Evolutionary conservation across 2,329 filamentous ascomycete genomes (phyloP).

Genomic region (Chaetomium sp.): DNA sequence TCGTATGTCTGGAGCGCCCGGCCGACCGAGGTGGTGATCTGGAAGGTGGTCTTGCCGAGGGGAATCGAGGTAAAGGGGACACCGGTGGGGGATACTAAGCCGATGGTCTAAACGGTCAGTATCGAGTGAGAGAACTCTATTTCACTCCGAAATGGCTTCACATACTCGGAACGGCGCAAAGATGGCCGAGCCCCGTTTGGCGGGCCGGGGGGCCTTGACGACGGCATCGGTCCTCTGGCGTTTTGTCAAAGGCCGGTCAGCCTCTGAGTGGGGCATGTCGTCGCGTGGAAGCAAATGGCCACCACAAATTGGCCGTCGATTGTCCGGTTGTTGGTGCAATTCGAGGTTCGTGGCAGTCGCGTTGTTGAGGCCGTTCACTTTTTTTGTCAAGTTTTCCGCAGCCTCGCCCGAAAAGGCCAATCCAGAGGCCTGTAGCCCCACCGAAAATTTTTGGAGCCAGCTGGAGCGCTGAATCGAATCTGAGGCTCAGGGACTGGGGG

Average conservation of each 20-base stretch:
- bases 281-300: slow-evolving; percentile 9
- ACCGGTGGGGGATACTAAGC: slow-evolving; percentile 81
- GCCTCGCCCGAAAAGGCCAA: slow-evolving; percentile 13
- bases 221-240: slow-evolving; percentile 60
- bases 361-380: slow-evolving; percentile 2
- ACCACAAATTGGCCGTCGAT: slow-evolving; percentile 4
- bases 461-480: slow-evolving; percentile 4
- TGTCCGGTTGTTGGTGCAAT: too few species aligned
- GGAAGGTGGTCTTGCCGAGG: slow-evolving; percentile 89
- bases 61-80: slow-evolving; percentile 88
- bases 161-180: slow-evolving; percentile 90
- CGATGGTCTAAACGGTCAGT: slow-evolving; percentile 61
- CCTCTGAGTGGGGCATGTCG: slow-evolving; percentile 52
- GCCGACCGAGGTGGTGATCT: slow-evolving; percentile 93
- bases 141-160: neutral
- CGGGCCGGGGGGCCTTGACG: slow-evolving; percentile 19
- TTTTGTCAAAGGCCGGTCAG: slow-evolving; percentile 62
- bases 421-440: neutral
- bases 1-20: slow-evolving; percentile 93
- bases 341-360: neutral
- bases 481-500: neutral
- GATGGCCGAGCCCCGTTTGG: slow-evolving; percentile 59
- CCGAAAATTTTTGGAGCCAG: slow-evolving; percentile 22
- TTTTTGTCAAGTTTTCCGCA: slow-evolving; percentile 18
- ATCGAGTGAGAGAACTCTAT: too few species aligned